These are phyloP conservation scores for Colletotrichum simmondsii DNA, from an alignment of 2,329 filamentous ascomycete species.

Conservation along the genomic window DNA sequence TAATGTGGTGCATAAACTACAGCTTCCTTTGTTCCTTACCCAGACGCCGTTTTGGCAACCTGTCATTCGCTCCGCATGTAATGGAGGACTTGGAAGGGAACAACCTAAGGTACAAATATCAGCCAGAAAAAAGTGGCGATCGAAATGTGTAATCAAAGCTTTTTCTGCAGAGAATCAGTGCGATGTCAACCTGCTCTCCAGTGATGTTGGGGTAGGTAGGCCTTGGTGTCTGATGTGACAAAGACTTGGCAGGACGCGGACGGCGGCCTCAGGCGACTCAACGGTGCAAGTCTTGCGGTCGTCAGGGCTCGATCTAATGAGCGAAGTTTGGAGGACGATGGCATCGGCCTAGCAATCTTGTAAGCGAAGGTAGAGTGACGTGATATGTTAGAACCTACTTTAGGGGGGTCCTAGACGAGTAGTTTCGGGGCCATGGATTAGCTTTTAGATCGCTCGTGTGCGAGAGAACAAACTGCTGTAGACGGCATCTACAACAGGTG, in stretches of 20 bases:
- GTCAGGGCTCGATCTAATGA: neutral
- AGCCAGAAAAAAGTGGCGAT: conserved; percentile 32
- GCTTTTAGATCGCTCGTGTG: conserved; percentile 81
- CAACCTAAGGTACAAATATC: conserved; percentile 37
- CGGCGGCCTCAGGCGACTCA: neutral
- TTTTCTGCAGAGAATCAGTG: conserved; percentile 34
- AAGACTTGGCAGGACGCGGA: conserved; percentile 7
- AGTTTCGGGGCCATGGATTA: conserved; percentile 61
- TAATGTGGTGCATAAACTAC: conserved; percentile 14
- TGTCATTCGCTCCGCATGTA: conserved; percentile 27
- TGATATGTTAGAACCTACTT: neutral
- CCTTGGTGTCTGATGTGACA: conserved; percentile 8
- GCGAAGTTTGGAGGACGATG: neutral
- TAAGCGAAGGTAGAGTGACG: neutral
- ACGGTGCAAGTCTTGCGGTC: neutral
- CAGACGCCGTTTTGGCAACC: conserved; percentile 26
- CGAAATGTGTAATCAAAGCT: conserved; percentile 7
- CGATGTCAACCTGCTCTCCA: conserved; percentile 21
- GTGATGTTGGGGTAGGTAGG: conserved; percentile 31
- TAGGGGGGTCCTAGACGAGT: conserved; percentile 58
- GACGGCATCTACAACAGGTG: conserved; percentile 96
- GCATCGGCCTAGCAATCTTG: neutral
- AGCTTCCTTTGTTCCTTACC: conserved; percentile 31
- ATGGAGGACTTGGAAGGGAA: conserved; percentile 28
- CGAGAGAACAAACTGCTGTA: conserved; percentile 97